Evolutionary conservation across 371 early-diverging fungal genomes (phyloP), one percentile per base, ranked within the genome.

Genomic region (Smittium culicis): DNA sequence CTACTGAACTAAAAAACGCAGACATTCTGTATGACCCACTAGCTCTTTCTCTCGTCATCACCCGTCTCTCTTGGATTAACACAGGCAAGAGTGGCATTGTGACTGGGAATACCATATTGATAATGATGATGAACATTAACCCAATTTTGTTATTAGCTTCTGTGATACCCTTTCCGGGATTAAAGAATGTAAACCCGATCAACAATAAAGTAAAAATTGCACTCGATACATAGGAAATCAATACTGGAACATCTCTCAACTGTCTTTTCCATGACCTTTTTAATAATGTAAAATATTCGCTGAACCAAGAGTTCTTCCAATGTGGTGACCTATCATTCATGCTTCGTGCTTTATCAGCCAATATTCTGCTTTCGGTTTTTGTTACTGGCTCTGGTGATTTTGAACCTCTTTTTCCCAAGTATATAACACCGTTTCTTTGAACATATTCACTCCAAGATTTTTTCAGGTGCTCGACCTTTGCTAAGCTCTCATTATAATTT

Each of bases 111-210:
- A 74, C 70, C 35, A 61, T 54, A 29, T 68, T 57, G 14, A 77
- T 68, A n/a, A 69, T 56, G 2, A 77, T 54, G 31, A 69, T 64
- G 54, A 73, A 79, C 54, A 77, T 68, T 14, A 71, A 59, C 20
- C 75, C 77, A 58, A 75, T 72, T 54, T 73, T 73, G 69, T 73
- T 76, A 64, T 74, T 73, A 35, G 77, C 72, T 0, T 70, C 69
- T 0, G 68, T 30, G 67, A 72, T 71, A 45, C 70, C 32, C 31
- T 65, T 69, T 29, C 59, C 68, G 0, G 72, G 63, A 68, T 77
- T 73, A 71, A 75, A 77, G 54, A 75, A 76, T 54, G 70, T 71
- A 65, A 79, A 74, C 31, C 74, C 70, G 24, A 69, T 32, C 35
- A 77, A 72, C 1, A 74, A 5, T 64, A 70, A 25, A 65, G 71